Conservation (phyloP, 2,329 filamentous ascomycete genomes). For the Parastagonospora nodorum region DNA sequence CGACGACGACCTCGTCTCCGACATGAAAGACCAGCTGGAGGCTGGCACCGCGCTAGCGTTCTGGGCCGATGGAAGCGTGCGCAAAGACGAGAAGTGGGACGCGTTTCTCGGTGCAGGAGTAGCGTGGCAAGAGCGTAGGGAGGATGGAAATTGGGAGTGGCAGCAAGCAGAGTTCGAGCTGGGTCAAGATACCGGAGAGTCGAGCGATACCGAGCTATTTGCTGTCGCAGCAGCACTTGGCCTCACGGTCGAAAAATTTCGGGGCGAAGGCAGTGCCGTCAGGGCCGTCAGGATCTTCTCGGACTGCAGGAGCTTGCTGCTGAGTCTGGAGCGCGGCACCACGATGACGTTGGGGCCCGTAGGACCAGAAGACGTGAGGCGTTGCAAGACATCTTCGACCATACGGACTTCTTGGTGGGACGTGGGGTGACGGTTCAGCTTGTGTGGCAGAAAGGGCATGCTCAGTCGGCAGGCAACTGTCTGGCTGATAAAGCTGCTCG, state of each 20-base stretch:
- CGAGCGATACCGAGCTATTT: conserved; percentile 1
- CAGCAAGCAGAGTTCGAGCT: not conserved
- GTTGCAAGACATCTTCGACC: conserved; percentile 1
- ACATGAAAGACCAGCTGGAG: not conserved
- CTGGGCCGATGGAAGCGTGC: conserved; percentile 1
- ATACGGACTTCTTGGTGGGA: not conserved
- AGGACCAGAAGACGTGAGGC: not conserved
- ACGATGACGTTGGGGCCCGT: not conserved
- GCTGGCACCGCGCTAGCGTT: not conserved
- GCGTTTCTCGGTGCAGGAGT: conserved; percentile 1
- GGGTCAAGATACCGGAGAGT: not conserved
- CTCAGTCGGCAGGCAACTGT: conserved; percentile 1
- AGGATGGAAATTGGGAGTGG: not conserved
- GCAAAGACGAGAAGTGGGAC: not conserved
- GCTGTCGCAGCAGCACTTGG: conserved; percentile 1
- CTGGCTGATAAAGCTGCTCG: not conserved
- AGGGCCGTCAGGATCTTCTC: not conserved
- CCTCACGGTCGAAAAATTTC: not conserved
- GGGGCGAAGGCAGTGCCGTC: no score
- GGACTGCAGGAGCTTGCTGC: not conserved
- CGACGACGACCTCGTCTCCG: not conserved
- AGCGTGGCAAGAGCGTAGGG: not conserved
- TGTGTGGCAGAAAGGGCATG: conserved; percentile 6
- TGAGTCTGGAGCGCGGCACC: not conserved
- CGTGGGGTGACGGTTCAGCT: not conserved